These are phyloP conservation scores for Chaetomium olivaceum DNA, from an alignment of 2,329 filamentous ascomycete species.

Conservation along the genomic window DNA sequence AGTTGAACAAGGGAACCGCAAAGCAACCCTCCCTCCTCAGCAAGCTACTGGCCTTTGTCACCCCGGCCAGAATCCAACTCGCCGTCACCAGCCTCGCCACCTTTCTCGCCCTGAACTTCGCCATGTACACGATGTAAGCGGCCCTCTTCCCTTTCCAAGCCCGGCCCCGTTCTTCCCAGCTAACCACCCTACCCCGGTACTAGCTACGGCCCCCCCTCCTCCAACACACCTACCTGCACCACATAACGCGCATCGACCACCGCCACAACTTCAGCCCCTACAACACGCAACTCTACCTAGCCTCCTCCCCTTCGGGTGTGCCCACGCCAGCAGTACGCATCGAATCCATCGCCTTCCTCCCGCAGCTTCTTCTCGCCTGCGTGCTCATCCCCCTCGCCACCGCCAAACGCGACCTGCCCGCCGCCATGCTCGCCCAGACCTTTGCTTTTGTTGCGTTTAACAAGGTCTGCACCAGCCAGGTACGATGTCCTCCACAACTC, in stretches of 20 bases:
- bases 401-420: constrained; percentile 77
- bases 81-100: constrained; percentile 66
- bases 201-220: constrained; percentile 72
- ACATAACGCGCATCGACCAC: constrained; percentile 90
- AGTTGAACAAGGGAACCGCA: not conserved
- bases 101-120: constrained; percentile 70
- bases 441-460: constrained; percentile 98
- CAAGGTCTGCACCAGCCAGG: constrained; percentile 98
- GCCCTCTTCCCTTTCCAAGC: not conserved
- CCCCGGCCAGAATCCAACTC: constrained; percentile 57
- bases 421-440: constrained; percentile 89
- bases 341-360: constrained; percentile 84
- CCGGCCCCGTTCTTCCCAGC: not conserved
- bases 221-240: constrained; percentile 88
- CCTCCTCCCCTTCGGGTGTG: constrained; percentile 54
- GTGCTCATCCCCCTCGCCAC: constrained; percentile 68
- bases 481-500: constrained; percentile 47
- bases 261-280: constrained; percentile 98
- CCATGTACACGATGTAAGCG: constrained; percentile 75
- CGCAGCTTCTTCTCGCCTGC: constrained; percentile 79
- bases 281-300: constrained; percentile 86
- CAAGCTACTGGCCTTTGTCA: constrained; percentile 43
- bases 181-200: not conserved
- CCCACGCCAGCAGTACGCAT: constrained; percentile 46
- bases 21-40: constrained; percentile 25